phyloP scores from a whole-genome alignment of 2,329 filamentous ascomycete genomes.

The Orbilia oligospora region DNA sequence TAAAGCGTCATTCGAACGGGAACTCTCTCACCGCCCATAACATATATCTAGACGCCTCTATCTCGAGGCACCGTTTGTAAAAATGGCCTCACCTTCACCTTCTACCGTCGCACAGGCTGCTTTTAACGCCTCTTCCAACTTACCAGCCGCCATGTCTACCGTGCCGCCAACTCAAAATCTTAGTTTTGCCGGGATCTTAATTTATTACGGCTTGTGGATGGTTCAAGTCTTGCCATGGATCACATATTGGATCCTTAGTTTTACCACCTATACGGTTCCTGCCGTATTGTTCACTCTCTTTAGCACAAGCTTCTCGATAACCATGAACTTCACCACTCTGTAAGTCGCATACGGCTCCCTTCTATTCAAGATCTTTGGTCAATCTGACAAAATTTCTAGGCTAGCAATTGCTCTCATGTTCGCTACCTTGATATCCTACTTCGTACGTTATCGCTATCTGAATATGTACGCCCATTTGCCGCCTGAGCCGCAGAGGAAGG shows the following conservation, averaged over 20 bases:
- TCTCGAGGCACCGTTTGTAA: constrained; percentile 19
- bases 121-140: constrained; percentile 21
- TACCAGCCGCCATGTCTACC: constrained; percentile 48
- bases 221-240: constrained; percentile 63
- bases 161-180: constrained; percentile 54
- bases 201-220: constrained; percentile 52
- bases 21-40: not conserved
- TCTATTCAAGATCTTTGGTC: not conserved
- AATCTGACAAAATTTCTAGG: constrained; percentile 66
- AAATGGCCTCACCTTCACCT: constrained; percentile 50
- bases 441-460: constrained; percentile 93
- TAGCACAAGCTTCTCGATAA: constrained; percentile 94
- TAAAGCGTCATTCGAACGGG: not conserved
- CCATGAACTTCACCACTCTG: constrained; percentile 98
- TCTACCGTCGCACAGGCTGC: constrained; percentile 15
- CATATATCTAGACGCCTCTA: constrained; percentile 32
- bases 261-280: constrained; percentile 89
- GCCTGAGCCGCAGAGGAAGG: constrained; percentile 93
- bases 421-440: constrained; percentile 90
- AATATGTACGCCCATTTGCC: constrained; percentile 97
- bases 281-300: constrained; percentile 90
- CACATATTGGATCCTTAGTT: constrained; percentile 83
- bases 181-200: constrained; percentile 36
- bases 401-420: constrained; percentile 83
- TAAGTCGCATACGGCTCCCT: constrained; percentile 69